A percentile compares a stretch with the other conserved stretches of the same genome.
Evolutionary conservation across 257 asterid genomes (phyloP).

Genomic region (Ophiorrhiza pumila): DNA sequence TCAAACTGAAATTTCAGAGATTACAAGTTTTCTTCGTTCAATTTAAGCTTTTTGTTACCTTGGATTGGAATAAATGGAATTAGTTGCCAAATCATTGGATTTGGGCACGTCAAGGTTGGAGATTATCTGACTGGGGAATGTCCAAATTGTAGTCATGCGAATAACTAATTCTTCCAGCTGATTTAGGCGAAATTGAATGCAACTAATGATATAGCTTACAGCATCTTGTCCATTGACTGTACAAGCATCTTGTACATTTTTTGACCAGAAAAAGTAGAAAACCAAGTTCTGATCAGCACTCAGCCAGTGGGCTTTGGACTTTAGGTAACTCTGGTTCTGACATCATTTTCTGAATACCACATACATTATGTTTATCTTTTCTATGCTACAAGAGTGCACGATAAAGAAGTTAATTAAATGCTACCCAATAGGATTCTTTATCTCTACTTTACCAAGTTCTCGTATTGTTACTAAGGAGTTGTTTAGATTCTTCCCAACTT

Average conservation of each 20-base stretch:
- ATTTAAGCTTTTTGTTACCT: not conserved
- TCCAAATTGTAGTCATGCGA: not conserved
- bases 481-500: too few relatives aligned
- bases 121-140: not conserved
- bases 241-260: not conserved
- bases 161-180: not conserved
- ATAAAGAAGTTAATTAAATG: too few relatives aligned
- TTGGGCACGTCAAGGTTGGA: not conserved
- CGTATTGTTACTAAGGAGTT: too few relatives aligned
- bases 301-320: too few relatives aligned
- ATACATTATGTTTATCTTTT: not conserved
- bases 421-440: not conserved
- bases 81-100: not conserved
- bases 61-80: not conserved
- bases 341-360: too few relatives aligned
- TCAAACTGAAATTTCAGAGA: not conserved
- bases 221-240: not conserved
- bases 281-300: too few relatives aligned
- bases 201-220: not conserved
- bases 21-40: not conserved
- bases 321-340: too few relatives aligned
- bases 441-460: not conserved
- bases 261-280: too few relatives aligned
- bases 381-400: too few relatives aligned
- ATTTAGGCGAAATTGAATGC: not conserved